Conservation (phyloP, 306 rosid genomes). For the Ochetophila trinervis region DNA sequence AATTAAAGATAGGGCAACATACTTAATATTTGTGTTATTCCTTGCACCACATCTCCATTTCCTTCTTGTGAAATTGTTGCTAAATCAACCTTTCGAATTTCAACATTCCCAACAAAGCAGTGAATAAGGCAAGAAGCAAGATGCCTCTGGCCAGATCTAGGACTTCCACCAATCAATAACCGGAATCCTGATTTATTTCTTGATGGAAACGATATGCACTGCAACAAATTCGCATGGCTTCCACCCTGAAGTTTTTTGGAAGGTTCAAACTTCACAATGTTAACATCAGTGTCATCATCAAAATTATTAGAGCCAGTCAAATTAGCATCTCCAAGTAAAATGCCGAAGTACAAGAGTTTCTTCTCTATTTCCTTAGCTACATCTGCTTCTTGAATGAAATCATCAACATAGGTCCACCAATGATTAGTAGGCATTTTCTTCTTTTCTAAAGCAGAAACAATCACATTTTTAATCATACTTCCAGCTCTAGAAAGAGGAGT, state of each 20-base stretch:
- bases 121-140: slow-evolving; percentile 90
- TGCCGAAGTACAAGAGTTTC: slow-evolving; percentile 56
- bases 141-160: slow-evolving; percentile 87
- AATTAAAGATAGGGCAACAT: slow-evolving; percentile 34
- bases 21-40: slow-evolving; percentile 79
- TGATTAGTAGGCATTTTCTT: slow-evolving; percentile 52
- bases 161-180: slow-evolving; percentile 70
- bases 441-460: slow-evolving; percentile 56
- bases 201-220: slow-evolving; percentile 34
- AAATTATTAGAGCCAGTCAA: slow-evolving; percentile 35
- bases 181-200: slow-evolving; percentile 61
- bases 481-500: slow-evolving; percentile 59
- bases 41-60: slow-evolving; percentile 78
- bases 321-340: slow-evolving; percentile 46
- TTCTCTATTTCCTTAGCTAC: slow-evolving; percentile 57
- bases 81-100: slow-evolving; percentile 81
- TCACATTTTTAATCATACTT: slow-evolving; percentile 54
- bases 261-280: slow-evolving; percentile 23
- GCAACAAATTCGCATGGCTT: slow-evolving; percentile 33
- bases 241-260: slow-evolving; percentile 37
- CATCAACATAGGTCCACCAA: slow-evolving; percentile 83
- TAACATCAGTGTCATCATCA: slow-evolving; percentile 30
- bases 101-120: slow-evolving; percentile 74
- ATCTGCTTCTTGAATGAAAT: slow-evolving; percentile 58
- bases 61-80: slow-evolving; percentile 96